Evolutionary conservation across 306 rosid species (phyloP), one percentile per base, ranked within the genome.

Genomic region (Prunus dulcis): DNA sequence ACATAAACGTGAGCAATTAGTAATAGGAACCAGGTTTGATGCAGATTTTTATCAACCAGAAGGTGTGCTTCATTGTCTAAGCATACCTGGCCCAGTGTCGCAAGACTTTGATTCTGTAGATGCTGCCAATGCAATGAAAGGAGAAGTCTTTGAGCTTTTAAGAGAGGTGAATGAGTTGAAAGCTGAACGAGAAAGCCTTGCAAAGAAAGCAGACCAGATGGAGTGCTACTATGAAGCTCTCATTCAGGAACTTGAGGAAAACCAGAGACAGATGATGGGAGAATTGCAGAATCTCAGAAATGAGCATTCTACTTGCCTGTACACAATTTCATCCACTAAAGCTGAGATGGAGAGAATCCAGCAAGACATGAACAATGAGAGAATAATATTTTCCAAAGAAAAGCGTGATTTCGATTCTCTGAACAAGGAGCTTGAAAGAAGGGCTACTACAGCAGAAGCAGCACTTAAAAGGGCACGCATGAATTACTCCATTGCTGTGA

Each of bases 211-310:
- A 92, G 99, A 89, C 79, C 98, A 92, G 93, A 96, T 96, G 99
- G 99, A 96, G 85, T 92, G 98, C 89, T 96, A 96, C 82, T 96
- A 96, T 63, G 99, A 96, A 89, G 97, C 98, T 86, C 96, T 96
- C 63, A 87, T 96, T 78, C 97, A 91, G 79, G 99, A 96, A 81
- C 97, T 96, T 77, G 99, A 96, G 88, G 98, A 91, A 89, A 96
- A 79, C 79, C 99, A 96, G 79, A 86, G 98, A 79, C 96, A 86
- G 88, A 84, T 96, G 96, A 87, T 96, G 89, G 98, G 85, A 65
- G 98, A 96, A 87, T 83, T 96, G 89, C 98, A 96, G 88, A 92
- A 74, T 86, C 91, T 96, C 69, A 82, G 96, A 79, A 92, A 83
- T 76, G 99, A 91, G 82, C 99, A 96, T 82, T 85, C 99, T 66